Evolutionary conservation across 371 early-diverging fungal species (phyloP), one percentile per base, ranked within the genome.

Genomic region (Batkoa obscura): DNA sequence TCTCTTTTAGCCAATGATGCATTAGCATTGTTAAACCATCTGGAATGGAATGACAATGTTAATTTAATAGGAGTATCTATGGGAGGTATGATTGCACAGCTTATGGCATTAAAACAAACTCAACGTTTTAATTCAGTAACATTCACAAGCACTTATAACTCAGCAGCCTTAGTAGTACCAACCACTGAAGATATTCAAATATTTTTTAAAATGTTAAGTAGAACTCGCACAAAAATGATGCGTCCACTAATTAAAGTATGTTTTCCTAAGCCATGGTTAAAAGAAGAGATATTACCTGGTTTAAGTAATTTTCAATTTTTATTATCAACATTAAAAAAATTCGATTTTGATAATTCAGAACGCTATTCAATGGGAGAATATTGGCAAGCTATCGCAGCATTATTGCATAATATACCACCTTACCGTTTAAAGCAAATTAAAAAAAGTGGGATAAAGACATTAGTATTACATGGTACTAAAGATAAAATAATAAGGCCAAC

Each of bases 1-100:
- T 67, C 71, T 46, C 78, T 79, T 60, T 72, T 86, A 79, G 86
- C 87, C 1, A 23, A 58, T 9, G 89, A 88, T 57, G 72, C 81
- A 0, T 55, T 70, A 34, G 70, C 70, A 10, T 59, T 88, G 13
- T 60, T 86, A 45, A 73, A 76, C 45, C 73, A 78, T 32, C 55
- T 86, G 41, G 74, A 71, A 0, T 86, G 86, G 85, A 69, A 59
- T 0, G 49, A 64, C 1, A 60, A 74, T 39, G 68, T 85, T 8
- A 77, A 83, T 62, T 39, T 85, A 39, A 75, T 74, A 17, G 88
- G 86, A 2, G 69, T 85, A 4, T 81, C 81, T 2, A 84, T 85
- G 84, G 85, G 86, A 34, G 82, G 81, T 30, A 83, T 84, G 84
- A 76, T 84, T 23, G 71, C 80, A 0, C 69, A 79, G 47, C 74